Conservation (phyloP, 2,329 filamentous ascomycete species). For the Fusarium oligoseptatum region DNA sequence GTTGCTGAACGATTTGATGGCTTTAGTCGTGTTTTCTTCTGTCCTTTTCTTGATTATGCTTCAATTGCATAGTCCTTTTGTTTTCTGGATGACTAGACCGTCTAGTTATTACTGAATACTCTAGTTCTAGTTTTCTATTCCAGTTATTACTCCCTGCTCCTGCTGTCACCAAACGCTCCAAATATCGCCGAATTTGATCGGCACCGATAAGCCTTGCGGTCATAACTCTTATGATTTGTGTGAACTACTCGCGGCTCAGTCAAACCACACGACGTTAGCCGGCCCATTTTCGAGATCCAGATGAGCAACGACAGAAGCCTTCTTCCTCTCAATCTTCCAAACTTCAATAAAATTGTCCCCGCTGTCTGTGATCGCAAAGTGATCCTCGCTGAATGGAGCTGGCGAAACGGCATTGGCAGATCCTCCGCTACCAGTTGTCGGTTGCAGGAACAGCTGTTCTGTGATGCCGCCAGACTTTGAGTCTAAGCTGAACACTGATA, state of each 20-base stretch:
- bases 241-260: neutral
- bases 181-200: neutral
- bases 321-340: neutral
- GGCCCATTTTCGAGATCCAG: conserved; percentile 3
- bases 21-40: neutral
- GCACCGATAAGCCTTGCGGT: no score
- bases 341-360: conserved; percentile 8
- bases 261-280: neutral
- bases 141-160: neutral
- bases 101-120: neutral
- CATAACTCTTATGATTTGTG: no score
- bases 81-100: neutral
- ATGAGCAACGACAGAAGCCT: neutral
- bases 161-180: neutral
- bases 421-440: conserved; percentile 22
- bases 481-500: neutral
- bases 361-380: conserved; percentile 31
- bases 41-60: neutral
- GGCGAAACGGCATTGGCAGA: conserved; percentile 27
- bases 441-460: conserved; percentile 9
- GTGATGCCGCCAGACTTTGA: neutral
- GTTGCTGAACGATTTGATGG: neutral
- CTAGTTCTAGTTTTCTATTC: neutral
- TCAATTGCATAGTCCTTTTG: neutral
- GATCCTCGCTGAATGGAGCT: conserved; percentile 18